Conservation (phyloP, 176 grass and related monocot genomes). For the Typha latifolia region DNA sequence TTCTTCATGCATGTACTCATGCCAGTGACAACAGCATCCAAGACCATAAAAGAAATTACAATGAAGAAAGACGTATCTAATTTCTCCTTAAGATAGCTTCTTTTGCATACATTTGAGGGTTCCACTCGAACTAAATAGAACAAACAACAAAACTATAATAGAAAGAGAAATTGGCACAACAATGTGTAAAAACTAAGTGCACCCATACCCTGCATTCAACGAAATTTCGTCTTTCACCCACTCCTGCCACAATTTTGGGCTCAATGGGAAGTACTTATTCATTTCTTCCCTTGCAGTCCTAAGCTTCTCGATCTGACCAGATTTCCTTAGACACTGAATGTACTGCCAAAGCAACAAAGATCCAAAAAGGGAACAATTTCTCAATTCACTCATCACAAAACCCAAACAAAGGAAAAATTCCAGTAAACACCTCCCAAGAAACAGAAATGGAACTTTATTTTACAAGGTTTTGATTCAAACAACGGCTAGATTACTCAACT, state of each 20-base stretch:
- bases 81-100: not conserved
- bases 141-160: not conserved
- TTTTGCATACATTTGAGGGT: not conserved
- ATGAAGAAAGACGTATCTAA: not conserved
- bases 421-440: not conserved
- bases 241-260: constrained; percentile 81
- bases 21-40: not conserved
- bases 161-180: not conserved
- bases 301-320: constrained; percentile 67
- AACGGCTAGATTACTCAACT: not conserved
- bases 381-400: not conserved
- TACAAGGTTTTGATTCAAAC: constrained; percentile 10
- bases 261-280: constrained; percentile 66
- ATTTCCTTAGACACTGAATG: constrained; percentile 76
- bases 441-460: not conserved
- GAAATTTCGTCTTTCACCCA: constrained; percentile 85
- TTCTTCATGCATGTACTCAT: not conserved
- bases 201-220: constrained; percentile 41
- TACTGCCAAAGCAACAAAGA: constrained; percentile 30
- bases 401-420: no score
- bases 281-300: constrained; percentile 65
- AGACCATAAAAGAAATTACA: not conserved
- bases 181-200: not conserved
- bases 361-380: not conserved
- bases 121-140: not conserved